phyloP scores from a whole-genome alignment of 2,329 filamentous ascomycete genomes.

The Ascocoryne sarcoides region DNA sequence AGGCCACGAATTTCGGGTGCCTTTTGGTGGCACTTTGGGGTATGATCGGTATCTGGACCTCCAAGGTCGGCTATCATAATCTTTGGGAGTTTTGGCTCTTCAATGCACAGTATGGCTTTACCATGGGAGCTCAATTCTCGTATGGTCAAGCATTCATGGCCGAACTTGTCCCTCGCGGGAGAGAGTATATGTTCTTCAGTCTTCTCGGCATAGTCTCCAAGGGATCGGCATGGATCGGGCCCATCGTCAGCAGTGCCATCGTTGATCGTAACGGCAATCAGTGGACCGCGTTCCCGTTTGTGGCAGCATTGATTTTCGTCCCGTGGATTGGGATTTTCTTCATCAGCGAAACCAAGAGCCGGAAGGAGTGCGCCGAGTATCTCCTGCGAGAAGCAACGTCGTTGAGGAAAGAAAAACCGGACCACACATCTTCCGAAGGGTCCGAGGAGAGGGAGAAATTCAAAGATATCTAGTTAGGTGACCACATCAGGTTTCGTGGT shows the following conservation, averaged over 20 bases:
- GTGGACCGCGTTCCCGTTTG: conserved; percentile 24
- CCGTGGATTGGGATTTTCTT: conserved; percentile 26
- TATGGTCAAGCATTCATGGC: conserved; percentile 28
- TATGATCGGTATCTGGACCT: conserved; percentile 26
- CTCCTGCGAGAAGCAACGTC: conserved; percentile 18
- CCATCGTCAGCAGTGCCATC: conserved; percentile 26
- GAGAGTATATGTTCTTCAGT: conserved; percentile 28
- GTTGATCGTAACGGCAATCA: conserved; percentile 24
- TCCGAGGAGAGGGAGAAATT: too few relatives aligned
- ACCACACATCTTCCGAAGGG: too few relatives aligned
- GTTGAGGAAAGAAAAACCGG: conserved; percentile 16
- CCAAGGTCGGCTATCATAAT: conserved; percentile 25
- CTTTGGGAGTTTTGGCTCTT: conserved; percentile 29
- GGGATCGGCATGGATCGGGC: conserved; percentile 27
- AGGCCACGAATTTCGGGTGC: conserved; percentile 21
- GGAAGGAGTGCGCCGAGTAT: conserved; percentile 25
- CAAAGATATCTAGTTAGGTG: too few relatives aligned
- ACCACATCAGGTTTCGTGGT: too few relatives aligned
- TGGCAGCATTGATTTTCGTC: conserved; percentile 23
- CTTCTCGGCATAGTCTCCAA: conserved; percentile 27
- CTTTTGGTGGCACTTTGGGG: conserved; percentile 24
- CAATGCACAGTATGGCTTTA: conserved; percentile 21
- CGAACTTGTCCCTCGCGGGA: conserved; percentile 24
- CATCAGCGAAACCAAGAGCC: conserved; percentile 24
- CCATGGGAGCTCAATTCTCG: conserved; percentile 22